phyloP scores from a whole-genome alignment of 2,329 filamentous ascomycete species.

The Fusarium fujikuroi region DNA sequence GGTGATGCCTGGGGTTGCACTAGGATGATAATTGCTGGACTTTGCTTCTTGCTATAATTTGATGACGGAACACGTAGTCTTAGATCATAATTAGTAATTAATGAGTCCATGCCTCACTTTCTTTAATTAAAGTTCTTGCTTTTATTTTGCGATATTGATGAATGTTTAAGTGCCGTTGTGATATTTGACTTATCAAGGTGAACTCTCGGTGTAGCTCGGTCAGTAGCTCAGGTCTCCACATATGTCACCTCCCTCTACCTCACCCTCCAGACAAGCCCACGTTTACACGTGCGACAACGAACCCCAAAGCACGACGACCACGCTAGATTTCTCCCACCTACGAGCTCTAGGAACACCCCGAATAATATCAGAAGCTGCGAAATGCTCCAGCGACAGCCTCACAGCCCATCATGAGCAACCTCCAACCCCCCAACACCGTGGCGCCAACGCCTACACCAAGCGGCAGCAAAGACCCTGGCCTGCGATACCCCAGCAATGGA shows the following conservation, averaged over 20 bases:
- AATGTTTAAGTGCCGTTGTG: neutral
- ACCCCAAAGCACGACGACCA: conserved; percentile 1
- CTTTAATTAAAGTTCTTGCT: neutral
- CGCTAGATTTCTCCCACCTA: neutral
- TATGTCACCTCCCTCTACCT: conserved; percentile 13
- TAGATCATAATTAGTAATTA: neutral
- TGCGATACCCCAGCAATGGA: conserved; percentile 90
- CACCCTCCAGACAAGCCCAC: conserved; percentile 27
- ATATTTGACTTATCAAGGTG: conserved; percentile 10
- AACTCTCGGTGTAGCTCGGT: conserved; percentile 40
- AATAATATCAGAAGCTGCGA: neutral
- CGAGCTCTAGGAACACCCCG: neutral
- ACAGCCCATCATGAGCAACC: conserved; percentile 59
- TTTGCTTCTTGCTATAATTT: neutral
- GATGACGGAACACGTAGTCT: neutral
- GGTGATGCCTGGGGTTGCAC: neutral
- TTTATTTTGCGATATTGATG: neutral
- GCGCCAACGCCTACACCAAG: conserved; percentile 51
- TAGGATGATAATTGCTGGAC: neutral
- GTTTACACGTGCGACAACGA: conserved; percentile 36
- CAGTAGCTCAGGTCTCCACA: conserved; percentile 41
- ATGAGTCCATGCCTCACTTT: neutral
- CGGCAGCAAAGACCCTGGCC: conserved; percentile 63
- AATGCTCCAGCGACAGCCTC: conserved; percentile 33
- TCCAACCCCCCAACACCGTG: conserved; percentile 55